Evolutionary conservation across 805 yeast genomes (phyloP), one percentile per base, ranked within the genome.

Genomic region (Pichia occidentalis): DNA sequence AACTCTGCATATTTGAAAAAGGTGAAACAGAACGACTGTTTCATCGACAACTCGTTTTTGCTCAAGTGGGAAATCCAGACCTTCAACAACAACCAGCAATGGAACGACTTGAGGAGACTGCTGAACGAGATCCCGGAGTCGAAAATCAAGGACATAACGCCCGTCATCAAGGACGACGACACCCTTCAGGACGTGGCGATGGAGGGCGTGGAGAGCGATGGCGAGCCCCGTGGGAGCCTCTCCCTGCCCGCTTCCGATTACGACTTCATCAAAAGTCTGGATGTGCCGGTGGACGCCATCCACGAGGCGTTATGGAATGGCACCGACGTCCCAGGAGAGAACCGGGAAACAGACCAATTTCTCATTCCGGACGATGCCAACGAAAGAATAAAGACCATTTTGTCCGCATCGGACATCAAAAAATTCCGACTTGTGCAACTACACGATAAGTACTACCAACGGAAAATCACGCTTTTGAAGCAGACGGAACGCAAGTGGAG

Each of bases 341-440:
- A 24, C 25, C n/a, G 45, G 43, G 20, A 43, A 42, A 34, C 32
- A 34, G 36, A 32, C 24, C 24, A 46, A 34, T 34, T 40, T 42
- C 9, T 20, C 23, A 39, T 52, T 3, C 40, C 43, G 13, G 50
- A 48, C 14, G 32, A 41, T 2, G 43, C 48, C 7, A 56, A 49
- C n/a, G 28, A 27, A 7, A 34, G 45, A 13, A 47, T 58, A 20
- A 42, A 49, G 24, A 22, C 36, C 5, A 36, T 51, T 2, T 23
- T 56, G 17, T 42, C 46, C 27, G 43, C 48, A 23, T 53, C 50
- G 8, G 52, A 54, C 31, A 28, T 47, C 4, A 40, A 44, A n/a
- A 54, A 54, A 36, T 60, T 59, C 39, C 47, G 44, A 35, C 40
- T 58, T n/a, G 47, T 49, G 21, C 49, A 52, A 30, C 40, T 58